Base-by-base conservation (phyloP, 1,284 basidiomycete genomes). In the Ganoderma lingzhi region DNA sequence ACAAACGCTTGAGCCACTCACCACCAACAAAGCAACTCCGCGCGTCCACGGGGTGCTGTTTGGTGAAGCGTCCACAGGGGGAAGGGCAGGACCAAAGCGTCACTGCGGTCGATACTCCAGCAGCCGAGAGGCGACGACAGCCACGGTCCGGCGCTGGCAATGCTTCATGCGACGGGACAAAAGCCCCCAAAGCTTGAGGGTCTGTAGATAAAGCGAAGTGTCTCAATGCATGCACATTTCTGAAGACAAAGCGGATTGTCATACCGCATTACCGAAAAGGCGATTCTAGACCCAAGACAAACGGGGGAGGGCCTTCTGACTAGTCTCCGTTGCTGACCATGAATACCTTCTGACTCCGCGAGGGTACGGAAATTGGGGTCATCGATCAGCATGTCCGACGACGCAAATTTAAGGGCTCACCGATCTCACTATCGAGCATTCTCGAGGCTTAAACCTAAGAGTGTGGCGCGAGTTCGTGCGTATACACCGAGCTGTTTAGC, bases 1-100 rank as follows among this genome's bases (percentile, higher is more conserved):
- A 60, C 35, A 28, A 28, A 51, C 48, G 48, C 48, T 28, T 51
- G 48, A 51, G 53, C 53, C 53, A 56, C 53, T 32, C 35, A 17
- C 53, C 48, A 51, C 23, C 48, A 10, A 51, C 48, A 51, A 51
- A 51, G 48, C 48, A 51, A 51, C 48, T 10, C 48, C 10, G 23
- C 2, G 23, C 12, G 48, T 28, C 48, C 45, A n/a, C 45, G 9
- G 19, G 8, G 23, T 48, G n/a, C 19, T 6, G 12, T 10, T 28
- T 51, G 23, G 48, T 28, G 48, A 51, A 48, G 48, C 9, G 48
- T 23, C 12, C 23, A 23, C 5, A 28, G 48, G 23, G 17, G 15
- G 14, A 44, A 44, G 17, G 42, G 42, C 17, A 19, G 48, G 48
- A 51, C 23, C 23, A 51, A 51, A 51, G 48, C 48, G 23, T 51